phyloP scores from a whole-genome alignment of 371 early-diverging fungal genomes.

The Mucor mucedo region DNA sequence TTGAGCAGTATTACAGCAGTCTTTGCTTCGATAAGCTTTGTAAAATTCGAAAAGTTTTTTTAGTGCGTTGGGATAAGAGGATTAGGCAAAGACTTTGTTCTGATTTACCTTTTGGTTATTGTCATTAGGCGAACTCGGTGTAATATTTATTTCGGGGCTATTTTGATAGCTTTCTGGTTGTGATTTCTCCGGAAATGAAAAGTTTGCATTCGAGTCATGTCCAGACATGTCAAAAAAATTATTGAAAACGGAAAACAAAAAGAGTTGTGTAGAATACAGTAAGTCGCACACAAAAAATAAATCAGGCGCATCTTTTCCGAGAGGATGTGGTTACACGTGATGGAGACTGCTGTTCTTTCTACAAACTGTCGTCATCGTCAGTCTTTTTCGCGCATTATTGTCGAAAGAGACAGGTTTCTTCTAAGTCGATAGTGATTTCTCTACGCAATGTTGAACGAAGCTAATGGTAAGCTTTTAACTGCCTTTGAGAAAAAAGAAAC shows the following conservation, averaged over 20 bases:
- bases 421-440: not conserved
- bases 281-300: not conserved
- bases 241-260: not conserved
- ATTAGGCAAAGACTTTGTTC: not conserved
- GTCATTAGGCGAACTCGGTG: not conserved
- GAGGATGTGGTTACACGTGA: not conserved
- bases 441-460: slow-evolving; percentile 11
- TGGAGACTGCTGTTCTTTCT: not conserved
- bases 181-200: slow-evolving; percentile 1
- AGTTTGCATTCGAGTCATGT: not conserved
- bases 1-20: slow-evolving; percentile 48
- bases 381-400: too few relatives aligned
- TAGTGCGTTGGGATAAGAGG: not conserved
- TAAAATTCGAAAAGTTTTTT: slow-evolving; percentile 1
- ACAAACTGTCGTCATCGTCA: too few relatives aligned
- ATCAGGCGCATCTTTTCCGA: not conserved
- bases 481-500: slow-evolving; percentile 3
- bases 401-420: too few relatives aligned
- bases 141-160: not conserved
- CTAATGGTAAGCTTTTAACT: slow-evolving; percentile 6
- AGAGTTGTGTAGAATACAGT: not conserved
- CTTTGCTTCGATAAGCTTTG: slow-evolving; percentile 48
- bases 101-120: slow-evolving; percentile 1
- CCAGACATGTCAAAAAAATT: slow-evolving; percentile 9
- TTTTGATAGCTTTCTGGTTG: not conserved